Evolutionary conservation across 305 asterid genomes (phyloP).

Genomic region (Solanum hybrid): DNA sequence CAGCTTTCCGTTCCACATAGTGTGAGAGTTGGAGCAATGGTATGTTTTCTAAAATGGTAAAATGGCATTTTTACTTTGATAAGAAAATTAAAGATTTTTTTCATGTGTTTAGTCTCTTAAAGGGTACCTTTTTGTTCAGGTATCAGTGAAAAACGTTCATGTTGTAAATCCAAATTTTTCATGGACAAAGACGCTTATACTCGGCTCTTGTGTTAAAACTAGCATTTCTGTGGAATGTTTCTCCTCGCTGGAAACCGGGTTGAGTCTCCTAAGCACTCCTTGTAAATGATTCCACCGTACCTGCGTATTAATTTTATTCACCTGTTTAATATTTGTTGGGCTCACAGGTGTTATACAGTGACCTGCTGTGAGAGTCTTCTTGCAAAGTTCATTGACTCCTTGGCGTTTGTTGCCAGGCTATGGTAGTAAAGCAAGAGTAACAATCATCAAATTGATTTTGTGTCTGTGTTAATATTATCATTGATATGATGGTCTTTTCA

Average conservation of each 20-base stretch:
- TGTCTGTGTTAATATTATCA: slow-evolving; percentile 4
- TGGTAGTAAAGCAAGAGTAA: slow-evolving; percentile 39
- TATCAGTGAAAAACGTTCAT: slow-evolving; percentile 67
- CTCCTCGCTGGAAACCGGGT: slow-evolving; percentile 78
- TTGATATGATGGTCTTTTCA: background rate
- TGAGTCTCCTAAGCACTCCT: slow-evolving; percentile 19
- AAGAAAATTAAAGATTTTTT: background rate
- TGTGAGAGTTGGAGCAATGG: slow-evolving; percentile 80
- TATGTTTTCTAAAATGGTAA: slow-evolving; percentile 25
- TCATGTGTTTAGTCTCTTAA: background rate
- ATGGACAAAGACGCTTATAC: slow-evolving; percentile 68
- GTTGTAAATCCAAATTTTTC: slow-evolving; percentile 61
- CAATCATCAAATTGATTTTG: background rate
- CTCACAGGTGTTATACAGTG: slow-evolving; percentile 49
- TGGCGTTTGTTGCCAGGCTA: slow-evolving; percentile 64
- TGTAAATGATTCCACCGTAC: background rate
- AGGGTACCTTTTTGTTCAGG: slow-evolving; percentile 31
- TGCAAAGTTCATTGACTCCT: slow-evolving; percentile 54
- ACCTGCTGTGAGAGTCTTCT: slow-evolving; percentile 47
- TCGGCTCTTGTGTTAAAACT: slow-evolving; percentile 76
- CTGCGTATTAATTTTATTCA: slow-evolving; percentile 8
- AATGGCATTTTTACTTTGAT: background rate
- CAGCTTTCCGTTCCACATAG: slow-evolving; percentile 60
- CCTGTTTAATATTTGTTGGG: slow-evolving; percentile 4
- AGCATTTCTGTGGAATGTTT: slow-evolving; percentile 62